phyloP scores from a whole-genome alignment of 139 green algal species.

The Marvania coccoides region DNA sequence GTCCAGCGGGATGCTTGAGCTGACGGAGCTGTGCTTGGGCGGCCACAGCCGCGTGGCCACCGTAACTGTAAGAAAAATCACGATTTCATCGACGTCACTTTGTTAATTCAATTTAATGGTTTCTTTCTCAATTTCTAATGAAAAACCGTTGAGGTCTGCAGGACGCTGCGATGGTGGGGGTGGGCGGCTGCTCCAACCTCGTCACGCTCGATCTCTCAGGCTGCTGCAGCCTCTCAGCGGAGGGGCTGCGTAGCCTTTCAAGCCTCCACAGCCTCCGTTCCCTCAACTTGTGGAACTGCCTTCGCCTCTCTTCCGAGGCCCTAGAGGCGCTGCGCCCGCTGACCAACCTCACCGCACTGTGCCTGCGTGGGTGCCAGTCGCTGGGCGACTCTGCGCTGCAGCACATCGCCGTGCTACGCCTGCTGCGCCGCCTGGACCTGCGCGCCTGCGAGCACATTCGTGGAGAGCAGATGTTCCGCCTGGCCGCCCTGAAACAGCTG shows the following conservation, averaged over 20 bases:
- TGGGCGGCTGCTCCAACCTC: conserved; percentile 9
- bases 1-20: not conserved
- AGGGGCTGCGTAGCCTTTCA: conserved; percentile 14
- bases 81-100: no score
- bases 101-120: no score
- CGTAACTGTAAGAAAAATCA: no score
- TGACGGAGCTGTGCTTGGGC: conserved; percentile 21
- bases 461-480: conserved; percentile 6
- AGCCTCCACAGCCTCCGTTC: conserved; percentile 7
- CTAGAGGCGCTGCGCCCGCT: conserved; percentile 15
- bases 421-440: conserved; percentile 29
- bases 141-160: no score
- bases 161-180: conserved; percentile 11
- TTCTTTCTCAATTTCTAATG: no score
- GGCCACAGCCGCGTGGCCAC: conserved; percentile 36
- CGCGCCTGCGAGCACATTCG: conserved; percentile 37
- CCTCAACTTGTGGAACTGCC: conserved; percentile 41
- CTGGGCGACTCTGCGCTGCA: conserved; percentile 21
- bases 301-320: conserved; percentile 17
- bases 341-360: conserved; percentile 13
- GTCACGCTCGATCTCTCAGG: conserved; percentile 31
- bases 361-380: conserved; percentile 37
- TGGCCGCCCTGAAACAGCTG: conserved; percentile 1
- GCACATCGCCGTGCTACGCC: conserved; percentile 6
- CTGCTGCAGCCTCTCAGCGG: conserved; percentile 22